phyloP scores from a whole-genome alignment of 2,329 filamentous ascomycete genomes.

The Blastomyces parvus region DNA sequence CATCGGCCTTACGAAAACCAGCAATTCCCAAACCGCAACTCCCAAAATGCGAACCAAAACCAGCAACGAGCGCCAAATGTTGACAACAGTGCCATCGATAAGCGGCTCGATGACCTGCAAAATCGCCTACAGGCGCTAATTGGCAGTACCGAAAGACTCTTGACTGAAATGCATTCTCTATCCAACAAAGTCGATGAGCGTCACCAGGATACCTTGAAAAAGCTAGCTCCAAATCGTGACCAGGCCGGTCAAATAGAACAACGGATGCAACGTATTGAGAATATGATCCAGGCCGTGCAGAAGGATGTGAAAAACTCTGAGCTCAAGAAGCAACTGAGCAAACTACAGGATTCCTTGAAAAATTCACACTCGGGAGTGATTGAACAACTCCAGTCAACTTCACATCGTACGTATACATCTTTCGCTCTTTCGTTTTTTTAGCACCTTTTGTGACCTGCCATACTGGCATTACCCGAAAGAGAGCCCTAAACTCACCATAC shows the following conservation, averaged over 20 bases:
- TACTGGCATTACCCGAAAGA: conserved; percentile 27
- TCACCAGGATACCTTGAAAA: conserved; percentile 42
- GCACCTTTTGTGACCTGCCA: conserved; percentile 15
- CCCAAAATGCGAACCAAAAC: conserved; percentile 26
- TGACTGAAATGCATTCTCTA: conserved; percentile 45
- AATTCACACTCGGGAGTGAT: conserved; percentile 45
- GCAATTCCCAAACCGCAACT: conserved; percentile 21
- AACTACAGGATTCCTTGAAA: conserved; percentile 46
- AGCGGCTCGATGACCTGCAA: conserved; percentile 47
- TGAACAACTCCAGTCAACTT: conserved; percentile 43
- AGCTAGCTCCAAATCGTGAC: conserved; percentile 27
- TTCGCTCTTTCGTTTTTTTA: not conserved
- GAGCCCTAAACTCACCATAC: conserved; percentile 32
- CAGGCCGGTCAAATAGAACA: conserved; percentile 35
- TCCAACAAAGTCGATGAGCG: conserved; percentile 44
- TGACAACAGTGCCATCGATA: conserved; percentile 29
- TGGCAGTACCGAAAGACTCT: conserved; percentile 49
- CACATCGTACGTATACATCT: conserved; percentile 37
- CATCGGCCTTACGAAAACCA: conserved; percentile 17
- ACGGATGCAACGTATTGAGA: conserved; percentile 46
- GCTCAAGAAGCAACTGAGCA: conserved; percentile 45
- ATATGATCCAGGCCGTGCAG: conserved; percentile 42
- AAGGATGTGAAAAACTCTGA: conserved; percentile 49
- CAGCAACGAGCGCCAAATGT: conserved; percentile 23
- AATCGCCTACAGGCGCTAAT: conserved; percentile 62